A percentile compares a stretch with the other conserved stretches of the same genome.
Evolutionary conservation across 2,329 filamentous ascomycete genomes (phyloP).

Genomic region (Verticillium isaacii): DNA sequence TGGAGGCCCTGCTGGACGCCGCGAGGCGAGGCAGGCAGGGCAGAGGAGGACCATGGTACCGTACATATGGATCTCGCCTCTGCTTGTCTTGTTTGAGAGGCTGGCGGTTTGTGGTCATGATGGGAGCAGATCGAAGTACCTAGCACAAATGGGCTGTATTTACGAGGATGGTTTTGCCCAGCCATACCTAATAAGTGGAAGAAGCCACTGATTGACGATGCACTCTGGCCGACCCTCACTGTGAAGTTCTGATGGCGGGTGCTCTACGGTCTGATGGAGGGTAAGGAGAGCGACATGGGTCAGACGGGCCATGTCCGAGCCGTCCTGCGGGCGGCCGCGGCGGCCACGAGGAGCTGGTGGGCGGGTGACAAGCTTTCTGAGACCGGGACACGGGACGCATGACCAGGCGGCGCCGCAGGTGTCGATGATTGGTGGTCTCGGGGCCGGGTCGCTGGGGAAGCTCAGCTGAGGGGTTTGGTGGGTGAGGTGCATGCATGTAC

Average conservation of each 20-base stretch:
- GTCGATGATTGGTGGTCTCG: not conserved
- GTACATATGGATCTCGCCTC: not conserved
- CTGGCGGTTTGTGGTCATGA: not conserved
- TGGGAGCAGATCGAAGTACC: not conserved
- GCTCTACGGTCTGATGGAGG: not conserved
- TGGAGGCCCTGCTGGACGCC: not conserved
- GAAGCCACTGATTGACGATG: not conserved
- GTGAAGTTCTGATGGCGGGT: too few relatives aligned
- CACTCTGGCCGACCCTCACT: too few relatives aligned
- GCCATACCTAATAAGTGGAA: not conserved
- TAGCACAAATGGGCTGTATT: conserved; percentile 1
- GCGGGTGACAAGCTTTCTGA: not conserved
- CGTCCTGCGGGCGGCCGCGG: too few relatives aligned
- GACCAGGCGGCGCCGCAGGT: not conserved
- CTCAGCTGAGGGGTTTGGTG: not conserved
- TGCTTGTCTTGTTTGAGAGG: not conserved
- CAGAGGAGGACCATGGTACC: not conserved
- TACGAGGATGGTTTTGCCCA: conserved; percentile 2
- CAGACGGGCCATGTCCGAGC: too few relatives aligned
- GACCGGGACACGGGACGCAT: not conserved
- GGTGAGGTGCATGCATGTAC: not conserved
- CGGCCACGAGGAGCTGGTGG: not conserved
- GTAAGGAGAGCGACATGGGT: too few relatives aligned
- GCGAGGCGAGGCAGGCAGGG: not conserved
- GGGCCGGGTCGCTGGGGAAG: not conserved